These are phyloP conservation scores for Fusarium solani-melongenae DNA, from an alignment of 2,329 filamentous ascomycete species.

Conservation along the genomic window DNA sequence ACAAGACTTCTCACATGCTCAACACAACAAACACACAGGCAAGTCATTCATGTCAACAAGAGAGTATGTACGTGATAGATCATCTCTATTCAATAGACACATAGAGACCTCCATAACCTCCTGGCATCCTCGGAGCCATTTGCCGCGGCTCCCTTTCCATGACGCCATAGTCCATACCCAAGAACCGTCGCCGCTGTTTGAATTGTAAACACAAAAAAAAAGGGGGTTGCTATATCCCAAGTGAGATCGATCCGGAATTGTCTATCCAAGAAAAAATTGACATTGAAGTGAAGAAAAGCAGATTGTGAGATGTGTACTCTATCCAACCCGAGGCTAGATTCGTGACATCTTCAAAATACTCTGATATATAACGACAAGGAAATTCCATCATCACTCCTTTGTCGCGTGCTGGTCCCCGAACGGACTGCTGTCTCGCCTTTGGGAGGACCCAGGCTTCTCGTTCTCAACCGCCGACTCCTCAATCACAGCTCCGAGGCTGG, in stretches of 20 bases:
- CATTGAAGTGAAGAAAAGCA: conserved; percentile 37
- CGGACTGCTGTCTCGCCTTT: conserved; percentile 56
- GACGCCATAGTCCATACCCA: conserved; percentile 45
- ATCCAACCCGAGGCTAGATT: conserved; percentile 31
- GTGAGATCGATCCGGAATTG: conserved; percentile 30
- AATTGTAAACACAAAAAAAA: conserved; percentile 35
- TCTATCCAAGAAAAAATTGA: conserved; percentile 40
- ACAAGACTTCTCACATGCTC: not conserved
- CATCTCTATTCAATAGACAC: conserved; percentile 45
- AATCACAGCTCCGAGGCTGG: conserved; percentile 65
- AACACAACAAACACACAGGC: not conserved
- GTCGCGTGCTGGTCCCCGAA: conserved; percentile 70
- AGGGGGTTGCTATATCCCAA: conserved; percentile 35
- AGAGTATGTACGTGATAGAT: conserved; percentile 22
- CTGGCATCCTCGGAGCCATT: conserved; percentile 45
- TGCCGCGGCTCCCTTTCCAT: conserved; percentile 42
- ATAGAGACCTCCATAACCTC: conserved; percentile 39
- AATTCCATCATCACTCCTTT: conserved; percentile 52
- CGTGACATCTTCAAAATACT: conserved; percentile 23
- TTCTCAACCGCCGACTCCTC: conserved; percentile 59
- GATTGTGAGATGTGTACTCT: conserved; percentile 18
- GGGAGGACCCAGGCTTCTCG: conserved; percentile 43
- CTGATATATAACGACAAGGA: conserved; percentile 24
- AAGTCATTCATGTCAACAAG: conserved; percentile 5
- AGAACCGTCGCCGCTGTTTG: conserved; percentile 34